Evolutionary conservation across 441 rosid species (phyloP), one percentile per base, ranked within the genome.

Genomic region (Croton laevigatus): DNA sequence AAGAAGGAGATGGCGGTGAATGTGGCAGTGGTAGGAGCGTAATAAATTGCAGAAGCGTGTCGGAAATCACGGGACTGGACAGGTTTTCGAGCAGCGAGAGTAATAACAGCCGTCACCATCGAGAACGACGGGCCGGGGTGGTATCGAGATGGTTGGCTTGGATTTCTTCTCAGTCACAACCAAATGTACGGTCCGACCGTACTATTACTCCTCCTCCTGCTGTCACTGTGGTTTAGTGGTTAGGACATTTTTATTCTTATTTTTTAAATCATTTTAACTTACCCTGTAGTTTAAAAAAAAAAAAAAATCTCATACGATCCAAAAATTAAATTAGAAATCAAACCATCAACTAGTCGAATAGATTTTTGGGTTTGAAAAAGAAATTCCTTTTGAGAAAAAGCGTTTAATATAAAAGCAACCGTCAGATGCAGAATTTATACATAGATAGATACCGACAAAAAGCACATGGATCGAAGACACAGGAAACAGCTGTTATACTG

Each of bases 71-170:
- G 61, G 84, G 89, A 0, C 36, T 88, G 42, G 75, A 81, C 81
- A 83, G 95, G 80, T 81, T 85, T 83, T 73, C 82, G 73, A 76
- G 82, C 67, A 76, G 80, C 67, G 78, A n/a, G 37, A 57, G 61
- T 14, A 53, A 51, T 51, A 59, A 45, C 48, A 62, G 48, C 48
- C 75, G 40, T 48, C 36, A 78, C 51, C 45, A 76, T 75, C 68
- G 79, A 68, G 78, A 82, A 62, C 84, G 81, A 78, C 89, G 81
- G 76, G 81, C 86, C 19, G 90, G 87, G 23, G 76, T 82, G 59
- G 78, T 83, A 17, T 85, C 89, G 69, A 88, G 90, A 60, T 86
- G 91, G 93, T 53, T 81, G 78, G 88, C 87, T 52, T 88, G 91
- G 88, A 70, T 81, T 55, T 75, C 84, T 20, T 78, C 83, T 51